Evolutionary conservation across 2,329 filamentous ascomycete genomes (phyloP).

Genomic region (Aspergillus quadricinctus): DNA sequence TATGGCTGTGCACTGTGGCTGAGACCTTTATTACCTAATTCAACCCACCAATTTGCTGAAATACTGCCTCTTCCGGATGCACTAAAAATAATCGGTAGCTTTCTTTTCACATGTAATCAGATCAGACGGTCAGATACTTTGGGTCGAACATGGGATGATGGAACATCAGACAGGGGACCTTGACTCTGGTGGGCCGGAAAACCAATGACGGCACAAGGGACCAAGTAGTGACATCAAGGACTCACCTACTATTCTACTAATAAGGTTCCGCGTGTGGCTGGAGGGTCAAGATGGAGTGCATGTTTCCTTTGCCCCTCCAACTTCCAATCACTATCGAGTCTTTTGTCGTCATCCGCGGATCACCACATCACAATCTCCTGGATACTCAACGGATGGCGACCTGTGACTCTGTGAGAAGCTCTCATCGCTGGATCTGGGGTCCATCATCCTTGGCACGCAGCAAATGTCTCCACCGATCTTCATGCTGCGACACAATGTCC

Average conservation of each 20-base stretch:
- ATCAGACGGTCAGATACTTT: too few relatives aligned
- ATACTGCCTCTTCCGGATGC: background rate
- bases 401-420: constrained; percentile 12
- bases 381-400: background rate
- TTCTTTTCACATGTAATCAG: too few relatives aligned
- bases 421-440: background rate
- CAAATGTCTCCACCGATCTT: constrained; percentile 17
- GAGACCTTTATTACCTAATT: background rate
- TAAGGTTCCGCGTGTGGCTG: background rate
- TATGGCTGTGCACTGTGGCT: background rate
- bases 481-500: constrained; percentile 10
- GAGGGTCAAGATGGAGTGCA: background rate
- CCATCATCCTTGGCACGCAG: constrained; percentile 4
- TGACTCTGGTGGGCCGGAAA: background rate
- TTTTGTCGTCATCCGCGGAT: constrained; percentile 15
- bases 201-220: background rate
- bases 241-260: background rate
- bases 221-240: background rate
- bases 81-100: background rate
- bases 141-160: too few relatives aligned
- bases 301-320: background rate
- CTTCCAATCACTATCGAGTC: background rate
- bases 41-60: background rate
- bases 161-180: too few relatives aligned
- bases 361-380: constrained; percentile 6